Evolutionary conservation across 306 rosid genomes (phyloP).

Genomic region (Fragaria vesca): DNA sequence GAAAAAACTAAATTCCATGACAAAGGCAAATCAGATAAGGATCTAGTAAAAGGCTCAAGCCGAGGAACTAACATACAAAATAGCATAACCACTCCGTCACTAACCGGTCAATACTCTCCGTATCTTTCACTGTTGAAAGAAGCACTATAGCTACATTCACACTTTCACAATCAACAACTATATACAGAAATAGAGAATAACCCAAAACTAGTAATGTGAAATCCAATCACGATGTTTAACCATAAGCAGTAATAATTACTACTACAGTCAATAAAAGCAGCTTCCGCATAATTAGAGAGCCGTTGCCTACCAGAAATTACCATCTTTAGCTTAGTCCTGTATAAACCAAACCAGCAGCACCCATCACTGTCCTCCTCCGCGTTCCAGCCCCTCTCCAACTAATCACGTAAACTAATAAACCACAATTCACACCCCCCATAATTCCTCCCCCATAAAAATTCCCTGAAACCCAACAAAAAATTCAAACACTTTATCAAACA

Average conservation of each 20-base stretch:
- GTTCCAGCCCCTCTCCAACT: neutral
- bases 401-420: neutral
- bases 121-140: neutral
- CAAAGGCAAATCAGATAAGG: neutral
- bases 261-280: neutral
- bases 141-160: neutral
- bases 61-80: neutral
- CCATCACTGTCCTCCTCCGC: neutral
- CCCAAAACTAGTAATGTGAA: neutral
- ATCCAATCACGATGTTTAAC: neutral
- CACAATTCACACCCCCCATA: neutral
- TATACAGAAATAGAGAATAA: too few relatives aligned
- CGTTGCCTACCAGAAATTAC: too few relatives aligned
- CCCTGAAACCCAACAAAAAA: neutral
- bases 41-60: neutral
- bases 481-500: too few relatives aligned
- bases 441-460: neutral
- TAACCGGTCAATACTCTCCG: neutral
- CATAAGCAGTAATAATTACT: neutral
- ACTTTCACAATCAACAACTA: too few relatives aligned
- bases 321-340: too few relatives aligned
- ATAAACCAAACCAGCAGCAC: neutral
- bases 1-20: neutral
- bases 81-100: neutral
- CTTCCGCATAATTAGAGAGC: too few relatives aligned